Base-by-base conservation (phyloP, 495 filamentous ascomycete species). In the Acidomyces sp. region DNA sequence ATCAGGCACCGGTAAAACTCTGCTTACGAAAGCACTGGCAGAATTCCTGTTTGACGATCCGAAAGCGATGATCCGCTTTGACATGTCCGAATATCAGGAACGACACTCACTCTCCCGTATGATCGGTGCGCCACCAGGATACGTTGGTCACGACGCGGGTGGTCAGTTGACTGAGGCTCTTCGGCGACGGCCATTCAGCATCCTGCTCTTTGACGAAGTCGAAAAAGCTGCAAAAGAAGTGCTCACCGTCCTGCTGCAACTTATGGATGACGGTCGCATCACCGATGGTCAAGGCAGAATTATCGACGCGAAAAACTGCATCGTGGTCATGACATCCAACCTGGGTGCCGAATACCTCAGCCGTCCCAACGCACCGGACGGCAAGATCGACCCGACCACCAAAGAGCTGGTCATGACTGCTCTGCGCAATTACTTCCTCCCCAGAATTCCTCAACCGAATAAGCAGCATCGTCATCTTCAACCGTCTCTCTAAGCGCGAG, bases 71-170 rank as follows among this genome's bases (percentile, higher is more conserved):
- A 93, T 97, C 55, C 83, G 90, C 12, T 87, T 97, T 66, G 90
- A 97, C 62, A 97, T 97, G 90, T 96, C 90, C 6, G 90, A 97
- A 59, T 97, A 97, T 62, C 92, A 96, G 62, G 90, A 97, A 62
- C 82, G 87, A 7, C 90, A 97, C 62, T 84, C 87, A 1, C 75
- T 97, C 18, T 92, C 83, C 53, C 80, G 90, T 43, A 93, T 97
- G 81, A 97, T 97, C 51, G 90, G 90, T 54, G 88, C 90, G 6
- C 90, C 90, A 11, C 90, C 90, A 6, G 90, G 90, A 49, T 97
- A 97, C 53, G 85, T 97, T 43, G 90, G 90, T 19, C 85, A 97
- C 57, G 90, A 97, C 49, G 77, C 90, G 21, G 90, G 90, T 48
- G 90, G 90, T 26, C 90, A 97, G 54, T 74, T 97, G 25, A 97